Evolutionary conservation across 2,329 filamentous ascomycete genomes (phyloP), one percentile per base, ranked within the genome.

Genomic region (Macrophomina phaseolina): DNA sequence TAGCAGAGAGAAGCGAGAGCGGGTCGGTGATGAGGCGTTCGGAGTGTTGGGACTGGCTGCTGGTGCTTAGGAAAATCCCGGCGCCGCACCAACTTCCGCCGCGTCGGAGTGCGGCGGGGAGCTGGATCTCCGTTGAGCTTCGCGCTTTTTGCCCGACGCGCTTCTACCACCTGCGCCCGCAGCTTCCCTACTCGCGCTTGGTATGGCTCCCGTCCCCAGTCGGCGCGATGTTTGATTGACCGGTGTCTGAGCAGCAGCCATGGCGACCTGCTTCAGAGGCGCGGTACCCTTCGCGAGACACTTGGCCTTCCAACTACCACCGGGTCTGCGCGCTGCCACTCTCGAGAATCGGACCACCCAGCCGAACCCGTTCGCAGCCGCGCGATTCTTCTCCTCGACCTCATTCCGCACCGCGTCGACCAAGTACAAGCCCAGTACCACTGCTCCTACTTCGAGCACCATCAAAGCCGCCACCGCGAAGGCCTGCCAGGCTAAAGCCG

Each of bases 101-200:
- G 55, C 56, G 65, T 66, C 65, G 65, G 65, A 66, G 65, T 38
- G 49, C 48, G 55, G 65, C 65, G 55, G 65, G 56, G 65, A 66
- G 42, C 63, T 55, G 63, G 63, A 58, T 65, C 63, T 65, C 52
- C 52, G 52, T 58, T 65, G 63, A 65, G 63, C 62, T 58, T 7
- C 36, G 52, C 52, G 40, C 51, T 28, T 49, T 65, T 65, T 49
- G 45, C 51, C 63, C 48, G 46, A 34, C 46, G 36, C 49, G 49
- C 61, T 40, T 52, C 61, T 45, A n/a, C 61, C 34, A 45, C 61
- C 32, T 64, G 46, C 61, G 49, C 61, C 23, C 3, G 61, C 61
- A 38, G 16, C 36, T 8, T 23, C 56, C 28, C 56, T 14, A 38
- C 34, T 36, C 56, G 56, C 56, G 56, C 56, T 45, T 32, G 45